Evolutionary conservation across 768 basidiomycete species (phyloP).

Genomic region (Boletus bicolor): DNA sequence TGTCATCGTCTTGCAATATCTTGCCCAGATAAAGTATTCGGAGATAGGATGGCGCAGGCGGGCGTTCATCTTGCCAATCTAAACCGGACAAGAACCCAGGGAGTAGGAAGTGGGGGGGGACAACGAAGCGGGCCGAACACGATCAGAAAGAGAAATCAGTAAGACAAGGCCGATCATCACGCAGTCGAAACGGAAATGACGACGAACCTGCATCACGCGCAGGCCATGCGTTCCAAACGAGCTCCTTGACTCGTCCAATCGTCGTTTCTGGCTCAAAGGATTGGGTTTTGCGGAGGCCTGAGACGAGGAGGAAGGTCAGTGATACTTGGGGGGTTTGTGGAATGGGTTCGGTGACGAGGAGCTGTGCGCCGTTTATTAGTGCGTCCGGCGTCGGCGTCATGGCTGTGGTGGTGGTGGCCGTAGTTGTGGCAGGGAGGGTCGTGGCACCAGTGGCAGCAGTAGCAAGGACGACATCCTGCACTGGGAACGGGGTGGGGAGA

Average conservation of each 20-base stretch:
- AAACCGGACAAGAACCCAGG: not conserved
- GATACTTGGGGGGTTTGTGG: conserved; percentile 64
- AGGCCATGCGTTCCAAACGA: conserved; percentile 83
- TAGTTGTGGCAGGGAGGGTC: not conserved
- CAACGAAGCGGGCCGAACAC: not conserved
- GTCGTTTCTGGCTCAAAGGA: conserved; percentile 73
- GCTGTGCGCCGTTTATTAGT: conserved; percentile 3
- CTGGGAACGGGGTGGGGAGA: conserved; percentile 11
- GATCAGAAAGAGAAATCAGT: conserved; percentile 1
- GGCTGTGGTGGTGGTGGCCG: not conserved
- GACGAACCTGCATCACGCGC: conserved; percentile 43
- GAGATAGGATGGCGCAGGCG: conserved; percentile 73
- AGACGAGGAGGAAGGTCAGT: conserved; percentile 70
- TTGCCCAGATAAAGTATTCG: conserved; percentile 74
- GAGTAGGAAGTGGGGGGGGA: too few species aligned
- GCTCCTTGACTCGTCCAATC: conserved; percentile 75
- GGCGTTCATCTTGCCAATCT: conserved; percentile 80
- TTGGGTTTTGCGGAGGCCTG: conserved; percentile 66
- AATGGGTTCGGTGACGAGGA: conserved; percentile 21
- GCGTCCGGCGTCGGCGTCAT: conserved; percentile 5
- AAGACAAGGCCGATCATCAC: conserved; percentile 13
- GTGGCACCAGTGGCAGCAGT: not conserved
- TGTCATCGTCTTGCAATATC: conserved; percentile 83
- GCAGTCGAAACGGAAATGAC: conserved; percentile 8
- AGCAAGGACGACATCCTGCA: not conserved